Base-by-base conservation (phyloP, 1,139 yeast species). In the Yamadazyma taylorii region DNA sequence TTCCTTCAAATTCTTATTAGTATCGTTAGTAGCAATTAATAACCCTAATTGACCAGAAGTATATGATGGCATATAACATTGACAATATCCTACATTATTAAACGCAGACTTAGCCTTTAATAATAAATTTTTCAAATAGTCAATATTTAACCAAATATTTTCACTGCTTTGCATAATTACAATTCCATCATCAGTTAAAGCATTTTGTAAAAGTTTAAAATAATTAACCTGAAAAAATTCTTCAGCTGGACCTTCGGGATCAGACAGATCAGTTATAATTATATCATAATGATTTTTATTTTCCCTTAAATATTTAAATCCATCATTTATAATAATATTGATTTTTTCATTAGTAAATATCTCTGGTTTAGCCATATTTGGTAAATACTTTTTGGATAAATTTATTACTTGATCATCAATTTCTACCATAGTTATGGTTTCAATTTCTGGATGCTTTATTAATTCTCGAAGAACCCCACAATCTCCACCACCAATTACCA, bases 191-290 rank as follows among this genome's bases (percentile, higher is more conserved):
- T 72, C 74, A 27, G 79, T 75, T 41, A 90, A 73, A 2, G 96
- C 88, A 43, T 78, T 77, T 45, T 69, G 58, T 39, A 92, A 68
- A 36, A 92, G 70, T 55, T 78, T 72, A 63, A 90, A 92, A 67
- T 90, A 92, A 43, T 79, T 80, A 48, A 78, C 75, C 63, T 89
- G 90, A 72, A 92, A 92, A 49, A 92, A 85, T 33, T 88, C 87
- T 53, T 83, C 96, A 3, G 98, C 98, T 8, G 98, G 98, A 1
- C 98, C 98, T 55, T 92, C 97, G 2, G 97, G 97, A 60, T 92
- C 98, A 9, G 95, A 85, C 8, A 96, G 86, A 61, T 92, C 98
- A 25, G 97, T 89, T 52, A 92, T 89, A 49, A 92, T 89, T 34
- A 90, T 84, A 60, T 92, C 97, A 57, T 73, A 90, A 50, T 75